These are phyloP conservation scores for Pilobolus umbonatus DNA, from an alignment of 192 early-diverging fungal genomes.

Conservation along the genomic window DNA sequence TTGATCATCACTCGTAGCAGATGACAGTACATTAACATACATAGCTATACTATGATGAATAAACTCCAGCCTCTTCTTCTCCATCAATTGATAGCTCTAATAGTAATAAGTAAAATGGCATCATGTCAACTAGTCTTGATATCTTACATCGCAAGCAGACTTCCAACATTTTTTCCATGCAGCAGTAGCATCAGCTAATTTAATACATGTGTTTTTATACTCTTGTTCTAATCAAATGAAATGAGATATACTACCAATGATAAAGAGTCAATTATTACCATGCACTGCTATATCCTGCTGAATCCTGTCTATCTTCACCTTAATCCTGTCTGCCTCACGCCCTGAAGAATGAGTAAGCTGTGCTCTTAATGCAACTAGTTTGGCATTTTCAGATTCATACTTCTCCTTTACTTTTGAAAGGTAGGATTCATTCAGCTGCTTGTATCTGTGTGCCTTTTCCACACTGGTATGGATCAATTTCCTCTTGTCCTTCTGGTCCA, in stretches of 20 bases:
- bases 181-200: constrained; percentile 39
- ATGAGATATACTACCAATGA: neutral
- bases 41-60: constrained; percentile 60
- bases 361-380: constrained; percentile 40
- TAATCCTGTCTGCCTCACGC: constrained; percentile 19
- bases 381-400: constrained; percentile 48
- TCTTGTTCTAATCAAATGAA: constrained; percentile 41
- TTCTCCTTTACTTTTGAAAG: constrained; percentile 42
- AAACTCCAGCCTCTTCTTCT: constrained; percentile 71
- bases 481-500: constrained; percentile 60
- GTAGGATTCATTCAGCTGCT: constrained; percentile 32
- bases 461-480: constrained; percentile 48
- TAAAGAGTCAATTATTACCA: constrained; percentile 5
- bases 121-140: neutral
- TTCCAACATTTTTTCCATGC: constrained; percentile 53
- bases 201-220: constrained; percentile 47
- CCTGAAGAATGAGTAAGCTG: constrained; percentile 9
- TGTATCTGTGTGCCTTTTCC: constrained; percentile 49
- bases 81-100: constrained; percentile 59
- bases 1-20: constrained; percentile 63
- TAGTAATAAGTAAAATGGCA: neutral
- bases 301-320: constrained; percentile 19
- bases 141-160: constrained; percentile 49
- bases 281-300: constrained; percentile 16
- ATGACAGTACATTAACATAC: constrained; percentile 72